phyloP scores from a whole-genome alignment of 768 basidiomycete species.

The Neoboletus subvelutipes region DNA sequence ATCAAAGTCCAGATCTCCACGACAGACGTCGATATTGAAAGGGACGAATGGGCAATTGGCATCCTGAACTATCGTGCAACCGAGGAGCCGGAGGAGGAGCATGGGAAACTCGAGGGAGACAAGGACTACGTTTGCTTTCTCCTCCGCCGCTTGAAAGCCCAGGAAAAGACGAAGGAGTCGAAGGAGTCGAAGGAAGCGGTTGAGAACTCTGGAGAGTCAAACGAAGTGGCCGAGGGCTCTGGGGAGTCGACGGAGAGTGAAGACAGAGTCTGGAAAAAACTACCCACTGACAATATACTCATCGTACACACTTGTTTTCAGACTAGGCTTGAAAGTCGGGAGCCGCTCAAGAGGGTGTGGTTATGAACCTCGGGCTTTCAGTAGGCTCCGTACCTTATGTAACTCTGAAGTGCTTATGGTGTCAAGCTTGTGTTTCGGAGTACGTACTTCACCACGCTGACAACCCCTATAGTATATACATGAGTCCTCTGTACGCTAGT shows the following conservation, averaged over 20 bases:
- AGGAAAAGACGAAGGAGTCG: neutral
- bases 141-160: neutral
- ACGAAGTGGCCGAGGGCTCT: neutral
- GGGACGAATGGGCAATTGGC: neutral
- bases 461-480: no score
- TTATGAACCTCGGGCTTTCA: neutral
- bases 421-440: neutral
- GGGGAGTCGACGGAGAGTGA: neutral
- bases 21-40: no score
- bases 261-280: neutral
- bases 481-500: no score
- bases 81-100: neutral
- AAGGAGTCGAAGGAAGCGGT: neutral
- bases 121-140: neutral
- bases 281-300: neutral
- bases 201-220: neutral
- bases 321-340: neutral
- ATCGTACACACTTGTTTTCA: neutral
- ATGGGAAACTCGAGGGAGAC: neutral
- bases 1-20: neutral
- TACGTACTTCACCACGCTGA: no score
- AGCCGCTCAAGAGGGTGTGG: neutral
- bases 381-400: neutral
- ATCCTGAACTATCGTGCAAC: neutral
- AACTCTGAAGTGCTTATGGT: neutral